These are phyloP conservation scores for Papiliotrema terrestris DNA, from an alignment of 1,284 basidiomycete genomes.

Conservation along the genomic window DNA sequence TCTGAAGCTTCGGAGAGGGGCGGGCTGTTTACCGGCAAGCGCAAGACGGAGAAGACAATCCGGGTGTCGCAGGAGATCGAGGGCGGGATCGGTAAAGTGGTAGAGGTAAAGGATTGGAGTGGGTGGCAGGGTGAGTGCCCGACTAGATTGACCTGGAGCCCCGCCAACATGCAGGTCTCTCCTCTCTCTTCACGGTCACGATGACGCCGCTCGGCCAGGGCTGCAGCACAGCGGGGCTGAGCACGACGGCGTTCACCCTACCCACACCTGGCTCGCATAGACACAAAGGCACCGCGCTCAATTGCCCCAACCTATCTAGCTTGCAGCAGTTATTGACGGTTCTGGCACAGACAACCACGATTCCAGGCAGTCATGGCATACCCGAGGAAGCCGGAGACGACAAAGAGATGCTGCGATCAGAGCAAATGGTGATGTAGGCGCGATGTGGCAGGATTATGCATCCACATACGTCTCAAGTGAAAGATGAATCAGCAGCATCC, in stretches of 20 bases:
- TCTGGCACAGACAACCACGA: not conserved
- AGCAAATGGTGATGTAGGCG: too few relatives aligned
- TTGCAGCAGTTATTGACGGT: constrained; percentile 1
- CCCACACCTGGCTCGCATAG: not conserved
- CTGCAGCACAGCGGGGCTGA: not conserved
- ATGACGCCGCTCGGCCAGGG: constrained; percentile 8
- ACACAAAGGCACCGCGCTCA: not conserved
- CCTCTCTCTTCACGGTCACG: constrained; percentile 16
- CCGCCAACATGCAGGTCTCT: constrained; percentile 9
- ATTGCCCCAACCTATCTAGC: not conserved
- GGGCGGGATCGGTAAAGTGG: constrained; percentile 39
- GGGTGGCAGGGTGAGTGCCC: constrained; percentile 29
- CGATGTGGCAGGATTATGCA: too few relatives aligned
- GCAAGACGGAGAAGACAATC: constrained; percentile 16
- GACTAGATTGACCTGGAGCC: not conserved
- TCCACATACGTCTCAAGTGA: too few relatives aligned
- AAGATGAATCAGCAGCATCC: too few relatives aligned
- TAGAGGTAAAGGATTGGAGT: constrained; percentile 35
- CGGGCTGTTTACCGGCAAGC: constrained; percentile 24
- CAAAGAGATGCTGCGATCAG: not conserved
- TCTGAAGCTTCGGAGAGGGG: constrained; percentile 33
- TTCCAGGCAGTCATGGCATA: not conserved
- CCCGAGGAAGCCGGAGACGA: not conserved
- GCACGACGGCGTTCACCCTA: constrained; percentile 11
- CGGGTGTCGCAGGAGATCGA: constrained; percentile 28